Conservation (phyloP, 2,329 filamentous ascomycete species). For the Cyphellophora europaea region DNA sequence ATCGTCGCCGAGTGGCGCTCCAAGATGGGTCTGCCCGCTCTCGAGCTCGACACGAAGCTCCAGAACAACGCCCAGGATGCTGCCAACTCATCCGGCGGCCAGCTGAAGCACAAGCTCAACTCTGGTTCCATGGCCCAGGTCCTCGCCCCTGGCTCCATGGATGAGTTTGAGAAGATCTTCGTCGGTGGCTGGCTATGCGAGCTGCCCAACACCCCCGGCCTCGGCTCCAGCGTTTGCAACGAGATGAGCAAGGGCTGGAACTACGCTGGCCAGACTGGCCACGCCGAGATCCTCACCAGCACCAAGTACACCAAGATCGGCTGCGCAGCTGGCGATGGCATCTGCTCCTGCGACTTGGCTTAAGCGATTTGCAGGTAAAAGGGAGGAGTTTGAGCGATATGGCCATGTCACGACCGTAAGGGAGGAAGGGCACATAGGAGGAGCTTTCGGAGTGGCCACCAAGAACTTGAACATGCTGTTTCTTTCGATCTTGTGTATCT, state of each 20-base stretch:
- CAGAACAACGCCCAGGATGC: constrained; percentile 17
- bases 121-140: constrained; percentile 18
- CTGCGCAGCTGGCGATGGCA: neutral
- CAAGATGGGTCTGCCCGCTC: constrained; percentile 9
- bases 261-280: constrained; percentile 15
- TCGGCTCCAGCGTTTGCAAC: constrained; percentile 13
- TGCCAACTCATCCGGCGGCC: constrained; percentile 10
- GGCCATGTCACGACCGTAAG: too few relatives aligned
- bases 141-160: constrained; percentile 15
- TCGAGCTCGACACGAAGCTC: constrained; percentile 13
- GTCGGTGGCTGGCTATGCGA: constrained; percentile 20
- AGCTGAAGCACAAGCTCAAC: constrained; percentile 17
- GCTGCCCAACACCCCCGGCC: constrained; percentile 10
- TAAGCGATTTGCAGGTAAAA: neutral
- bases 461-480: too few relatives aligned
- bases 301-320: constrained; percentile 13
- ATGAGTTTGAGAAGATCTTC: constrained; percentile 17
- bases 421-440: too few relatives aligned
- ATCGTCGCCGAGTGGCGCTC: constrained; percentile 14
- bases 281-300: constrained; percentile 13
- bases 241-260: constrained; percentile 13
- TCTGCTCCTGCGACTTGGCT: constrained; percentile 1
- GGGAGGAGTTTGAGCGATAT: too few relatives aligned
- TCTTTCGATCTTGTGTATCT: too few relatives aligned
- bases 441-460: too few relatives aligned